Percentiles rank a stretch among this genome's conserved stretches.
Evolutionary conservation across 805 yeast species (phyloP).

Genomic region (Clavispora fructus): DNA sequence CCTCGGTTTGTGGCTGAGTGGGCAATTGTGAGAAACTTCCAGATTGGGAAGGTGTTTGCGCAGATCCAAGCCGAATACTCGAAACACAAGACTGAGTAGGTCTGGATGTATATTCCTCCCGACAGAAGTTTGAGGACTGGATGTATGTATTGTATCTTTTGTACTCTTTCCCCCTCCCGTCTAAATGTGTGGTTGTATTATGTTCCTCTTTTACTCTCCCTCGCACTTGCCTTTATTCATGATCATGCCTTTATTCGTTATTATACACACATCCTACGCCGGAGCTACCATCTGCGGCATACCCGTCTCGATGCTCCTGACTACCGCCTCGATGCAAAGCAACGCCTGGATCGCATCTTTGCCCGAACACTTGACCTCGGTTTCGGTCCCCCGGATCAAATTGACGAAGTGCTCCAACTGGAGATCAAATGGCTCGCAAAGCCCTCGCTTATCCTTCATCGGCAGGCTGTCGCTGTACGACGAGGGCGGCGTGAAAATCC

Average conservation of each 20-base stretch:
- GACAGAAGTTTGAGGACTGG: too few species aligned
- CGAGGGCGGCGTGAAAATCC: slow-evolving; percentile 24
- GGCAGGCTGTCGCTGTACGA: slow-evolving; percentile 19
- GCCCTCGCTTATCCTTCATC: slow-evolving; percentile 1
- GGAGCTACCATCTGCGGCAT: slow-evolving; percentile 17
- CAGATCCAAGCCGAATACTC: slow-evolving; percentile 18
- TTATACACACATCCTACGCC: not conserved
- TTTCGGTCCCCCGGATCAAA: slow-evolving; percentile 24
- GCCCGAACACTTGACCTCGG: slow-evolving; percentile 25
- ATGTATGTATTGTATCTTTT: too few species aligned
- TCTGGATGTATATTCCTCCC: too few species aligned
- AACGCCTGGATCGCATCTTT: slow-evolving; percentile 31
- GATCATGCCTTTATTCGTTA: not conserved
- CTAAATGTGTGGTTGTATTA: too few species aligned
- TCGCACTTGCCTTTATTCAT: too few species aligned
- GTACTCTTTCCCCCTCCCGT: too few species aligned
- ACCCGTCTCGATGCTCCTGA: slow-evolving; percentile 26
- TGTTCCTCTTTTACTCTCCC: too few species aligned
- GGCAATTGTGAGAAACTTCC: slow-evolving; percentile 33
- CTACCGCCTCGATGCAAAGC: slow-evolving; percentile 32
- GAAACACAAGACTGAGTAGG: slow-evolving; percentile 9
- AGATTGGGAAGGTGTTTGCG: slow-evolving; percentile 22
- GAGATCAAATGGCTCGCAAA: slow-evolving; percentile 31
- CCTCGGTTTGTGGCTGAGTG: slow-evolving; percentile 48
- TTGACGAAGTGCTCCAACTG: slow-evolving; percentile 37